phyloP scores from a whole-genome alignment of 2,329 filamentous ascomycete species.

The Exophiala spinifera region DNA sequence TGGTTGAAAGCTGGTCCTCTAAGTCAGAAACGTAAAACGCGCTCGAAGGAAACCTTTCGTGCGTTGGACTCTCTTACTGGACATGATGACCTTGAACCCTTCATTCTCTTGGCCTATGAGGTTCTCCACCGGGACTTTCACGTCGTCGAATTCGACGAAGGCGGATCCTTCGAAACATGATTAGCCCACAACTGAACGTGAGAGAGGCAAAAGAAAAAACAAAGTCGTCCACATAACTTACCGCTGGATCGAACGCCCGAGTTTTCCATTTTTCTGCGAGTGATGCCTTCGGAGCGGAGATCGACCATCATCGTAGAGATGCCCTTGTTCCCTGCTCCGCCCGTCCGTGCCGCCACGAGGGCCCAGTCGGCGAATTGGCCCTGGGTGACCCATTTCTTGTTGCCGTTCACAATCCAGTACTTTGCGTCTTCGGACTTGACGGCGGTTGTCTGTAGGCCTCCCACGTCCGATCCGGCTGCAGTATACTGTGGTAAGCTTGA shows the following conservation, averaged over 20 bases:
- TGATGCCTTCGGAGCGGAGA: constrained; percentile 67
- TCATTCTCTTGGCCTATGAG: constrained; percentile 66
- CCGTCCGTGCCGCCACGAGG: constrained; percentile 83
- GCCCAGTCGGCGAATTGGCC: constrained; percentile 96
- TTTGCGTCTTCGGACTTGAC: constrained; percentile 50
- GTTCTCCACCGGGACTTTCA: constrained; percentile 66
- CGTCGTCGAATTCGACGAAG: constrained; percentile 71
- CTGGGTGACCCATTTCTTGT: constrained; percentile 99
- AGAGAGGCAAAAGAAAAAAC: constrained; percentile 59
- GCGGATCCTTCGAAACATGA: constrained; percentile 47
- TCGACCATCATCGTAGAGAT: constrained; percentile 69
- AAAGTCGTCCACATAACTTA: constrained; percentile 66
- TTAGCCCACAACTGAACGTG: too few relatives aligned
- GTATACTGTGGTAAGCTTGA: constrained; percentile 49
- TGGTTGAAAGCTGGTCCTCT: too few relatives aligned
- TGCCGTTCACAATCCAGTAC: constrained; percentile 65
- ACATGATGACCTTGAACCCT: constrained; percentile 70
- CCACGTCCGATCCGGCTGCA: constrained; percentile 60
- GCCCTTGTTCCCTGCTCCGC: constrained; percentile 63
- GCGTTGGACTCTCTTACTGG: too few relatives aligned
- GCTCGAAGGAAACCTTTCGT: too few relatives aligned
- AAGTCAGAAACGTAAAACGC: too few relatives aligned
- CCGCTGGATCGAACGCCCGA: constrained; percentile 39
- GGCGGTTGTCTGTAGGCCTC: constrained; percentile 61
- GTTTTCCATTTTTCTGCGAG: constrained; percentile 65